These are phyloP conservation scores for Lentinula lateritia DNA, from an alignment of 768 basidiomycete genomes.

Conservation along the genomic window DNA sequence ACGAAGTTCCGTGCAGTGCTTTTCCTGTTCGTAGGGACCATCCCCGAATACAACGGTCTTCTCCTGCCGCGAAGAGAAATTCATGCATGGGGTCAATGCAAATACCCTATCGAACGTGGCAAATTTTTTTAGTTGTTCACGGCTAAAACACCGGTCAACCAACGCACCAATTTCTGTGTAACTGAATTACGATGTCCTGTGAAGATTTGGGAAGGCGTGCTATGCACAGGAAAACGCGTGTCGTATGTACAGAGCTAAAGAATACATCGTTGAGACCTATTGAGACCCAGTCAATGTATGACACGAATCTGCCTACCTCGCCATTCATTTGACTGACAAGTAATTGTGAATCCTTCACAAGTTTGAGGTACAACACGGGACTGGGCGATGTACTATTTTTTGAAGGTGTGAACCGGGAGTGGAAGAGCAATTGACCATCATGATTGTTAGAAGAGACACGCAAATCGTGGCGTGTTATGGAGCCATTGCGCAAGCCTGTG, in stretches of 20 bases:
- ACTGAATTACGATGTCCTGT: conserved; percentile 56
- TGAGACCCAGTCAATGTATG: background rate
- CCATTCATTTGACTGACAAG: conserved; percentile 58
- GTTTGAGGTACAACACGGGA: conserved; percentile 50
- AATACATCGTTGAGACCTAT: conserved; percentile 16
- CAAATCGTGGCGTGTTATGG: conserved; percentile 52
- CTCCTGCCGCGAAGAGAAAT: conserved; percentile 65
- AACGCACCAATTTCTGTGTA: conserved; percentile 44
- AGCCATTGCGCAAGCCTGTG: conserved; percentile 56
- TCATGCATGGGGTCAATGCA: conserved; percentile 49
- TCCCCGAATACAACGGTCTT: conserved; percentile 56
- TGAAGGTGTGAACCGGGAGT: conserved; percentile 22
- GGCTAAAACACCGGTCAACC: background rate
- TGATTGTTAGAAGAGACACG: conserved; percentile 30
- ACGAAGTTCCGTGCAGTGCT: conserved; percentile 19
- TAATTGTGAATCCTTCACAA: conserved; percentile 46
- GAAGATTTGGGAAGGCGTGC: conserved; percentile 40
- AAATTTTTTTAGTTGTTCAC: no score
- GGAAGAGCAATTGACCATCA: conserved; percentile 34
- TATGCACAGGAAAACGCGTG: conserved; percentile 45
- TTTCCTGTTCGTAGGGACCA: conserved; percentile 64
- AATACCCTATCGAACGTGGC: conserved; percentile 44
- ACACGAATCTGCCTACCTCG: conserved; percentile 32
- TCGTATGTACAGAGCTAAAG: conserved; percentile 52
- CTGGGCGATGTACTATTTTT: conserved; percentile 20